phyloP scores from a whole-genome alignment of 1,284 basidiomycete genomes.

The Microbotryum lychnidis-dioicae region DNA sequence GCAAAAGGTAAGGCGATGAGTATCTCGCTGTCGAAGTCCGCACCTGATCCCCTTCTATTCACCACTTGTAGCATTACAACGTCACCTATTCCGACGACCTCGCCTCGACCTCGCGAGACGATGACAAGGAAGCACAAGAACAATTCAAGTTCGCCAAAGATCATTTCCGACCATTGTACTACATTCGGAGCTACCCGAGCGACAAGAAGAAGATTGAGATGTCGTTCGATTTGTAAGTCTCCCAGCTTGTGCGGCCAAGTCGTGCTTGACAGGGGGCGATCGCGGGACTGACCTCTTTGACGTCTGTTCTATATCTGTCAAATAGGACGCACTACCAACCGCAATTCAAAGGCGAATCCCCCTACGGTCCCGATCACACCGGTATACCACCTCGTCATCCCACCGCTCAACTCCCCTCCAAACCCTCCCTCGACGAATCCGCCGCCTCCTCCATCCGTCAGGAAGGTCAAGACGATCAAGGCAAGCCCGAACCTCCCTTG shows the following conservation, averaged over 20 bases:
- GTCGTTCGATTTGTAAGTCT: slow-evolving; percentile 45
- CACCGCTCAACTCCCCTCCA: neutral
- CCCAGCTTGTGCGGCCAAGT: too few relatives aligned
- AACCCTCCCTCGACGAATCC: neutral
- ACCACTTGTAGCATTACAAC: slow-evolving; percentile 46
- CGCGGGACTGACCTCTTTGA: too few relatives aligned
- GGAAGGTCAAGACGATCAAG: neutral
- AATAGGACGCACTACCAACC: slow-evolving; percentile 50
- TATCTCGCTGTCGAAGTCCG: slow-evolving; percentile 1
- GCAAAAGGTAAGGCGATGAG: slow-evolving; percentile 43
- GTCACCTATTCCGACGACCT: slow-evolving; percentile 43
- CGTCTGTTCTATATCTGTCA: neutral
- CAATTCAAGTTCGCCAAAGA: slow-evolving; percentile 45
- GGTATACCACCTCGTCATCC: slow-evolving; percentile 10
- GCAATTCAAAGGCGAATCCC: slow-evolving; percentile 40
- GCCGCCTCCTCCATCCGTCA: neutral
- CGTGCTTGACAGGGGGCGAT: too few relatives aligned
- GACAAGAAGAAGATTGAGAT: slow-evolving; percentile 56
- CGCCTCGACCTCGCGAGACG: slow-evolving; percentile 39
- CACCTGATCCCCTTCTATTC: neutral
- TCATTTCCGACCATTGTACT: slow-evolving; percentile 46
- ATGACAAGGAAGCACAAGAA: slow-evolving; percentile 43
- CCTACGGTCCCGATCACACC: slow-evolving; percentile 12
- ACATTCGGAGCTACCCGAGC: slow-evolving; percentile 34
- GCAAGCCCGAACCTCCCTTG: slow-evolving; percentile 34